Evolutionary conservation across 2,329 filamentous ascomycete genomes (phyloP).

Genomic region (Dothistroma septosporum): DNA sequence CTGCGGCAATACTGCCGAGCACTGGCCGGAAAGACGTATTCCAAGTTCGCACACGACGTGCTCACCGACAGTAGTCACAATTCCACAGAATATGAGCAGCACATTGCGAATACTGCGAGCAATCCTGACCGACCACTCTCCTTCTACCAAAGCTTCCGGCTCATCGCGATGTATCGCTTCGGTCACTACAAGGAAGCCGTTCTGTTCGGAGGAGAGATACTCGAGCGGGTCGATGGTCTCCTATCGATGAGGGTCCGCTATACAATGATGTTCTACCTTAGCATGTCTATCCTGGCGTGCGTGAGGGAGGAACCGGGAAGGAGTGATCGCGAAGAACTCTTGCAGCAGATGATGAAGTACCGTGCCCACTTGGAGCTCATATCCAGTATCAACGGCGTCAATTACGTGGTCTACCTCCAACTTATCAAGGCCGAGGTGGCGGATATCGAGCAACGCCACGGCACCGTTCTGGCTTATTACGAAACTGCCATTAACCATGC

Average conservation of each 20-base stretch:
- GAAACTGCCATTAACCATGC: slow-evolving; percentile 70
- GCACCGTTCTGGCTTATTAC: slow-evolving; percentile 59
- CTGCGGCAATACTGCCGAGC: slow-evolving; percentile 64
- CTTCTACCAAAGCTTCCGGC: slow-evolving; percentile 59
- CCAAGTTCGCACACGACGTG: slow-evolving; percentile 50
- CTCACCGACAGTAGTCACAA: slow-evolving; percentile 67
- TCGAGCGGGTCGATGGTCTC: slow-evolving; percentile 40
- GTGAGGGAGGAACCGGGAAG: slow-evolving; percentile 38
- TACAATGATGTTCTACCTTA: slow-evolving; percentile 41
- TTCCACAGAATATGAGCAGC: slow-evolving; percentile 52
- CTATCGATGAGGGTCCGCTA: slow-evolving; percentile 45
- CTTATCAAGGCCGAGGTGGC: slow-evolving; percentile 65
- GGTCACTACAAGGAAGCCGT: slow-evolving; percentile 43
- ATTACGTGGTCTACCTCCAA: slow-evolving; percentile 67
- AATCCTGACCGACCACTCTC: slow-evolving; percentile 62
- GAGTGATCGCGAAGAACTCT: slow-evolving; percentile 44
- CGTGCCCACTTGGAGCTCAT: slow-evolving; percentile 61
- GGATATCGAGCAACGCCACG: slow-evolving; percentile 47
- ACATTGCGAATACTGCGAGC: slow-evolving; percentile 45
- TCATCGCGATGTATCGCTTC: slow-evolving; percentile 42
- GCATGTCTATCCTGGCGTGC: slow-evolving; percentile 40
- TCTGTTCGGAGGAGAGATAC: slow-evolving; percentile 40
- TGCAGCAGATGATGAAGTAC: slow-evolving; percentile 53
- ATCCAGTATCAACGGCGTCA: slow-evolving; percentile 61
- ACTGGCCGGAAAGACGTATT: slow-evolving; percentile 67